Conservation (phyloP, 768 basidiomycete species). For the Agaricus subrufescens region DNA sequence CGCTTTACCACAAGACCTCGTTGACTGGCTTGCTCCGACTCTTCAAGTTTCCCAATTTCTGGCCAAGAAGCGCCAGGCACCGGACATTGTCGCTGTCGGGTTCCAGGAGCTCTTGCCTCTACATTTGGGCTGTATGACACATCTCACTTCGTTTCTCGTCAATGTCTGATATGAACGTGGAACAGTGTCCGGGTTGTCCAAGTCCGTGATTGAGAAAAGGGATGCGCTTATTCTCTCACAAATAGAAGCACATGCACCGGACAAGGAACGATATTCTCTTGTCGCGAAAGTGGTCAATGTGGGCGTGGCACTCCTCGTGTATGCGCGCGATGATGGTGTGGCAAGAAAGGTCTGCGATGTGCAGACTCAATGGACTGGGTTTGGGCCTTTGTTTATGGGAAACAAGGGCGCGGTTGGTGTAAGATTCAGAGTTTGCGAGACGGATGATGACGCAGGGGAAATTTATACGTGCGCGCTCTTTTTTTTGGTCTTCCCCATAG, state of each 20-base stretch:
- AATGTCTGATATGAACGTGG: background rate
- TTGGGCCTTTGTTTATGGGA: constrained; percentile 73
- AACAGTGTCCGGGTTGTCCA: constrained; percentile 75
- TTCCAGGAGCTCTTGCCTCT: constrained; percentile 93
- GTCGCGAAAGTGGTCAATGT: constrained; percentile 80
- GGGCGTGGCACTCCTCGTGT: constrained; percentile 85
- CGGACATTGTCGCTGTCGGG: constrained; percentile 86
- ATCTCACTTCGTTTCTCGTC: background rate
- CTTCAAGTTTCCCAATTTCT: constrained; percentile 73
- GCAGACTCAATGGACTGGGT: constrained; percentile 72
- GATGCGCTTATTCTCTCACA: constrained; percentile 70
- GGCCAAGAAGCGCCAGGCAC: constrained; percentile 55
- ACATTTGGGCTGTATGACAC: constrained; percentile 72
- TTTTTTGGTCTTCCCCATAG: background rate
- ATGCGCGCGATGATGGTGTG: constrained; percentile 68
- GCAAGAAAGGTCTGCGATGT: constrained; percentile 59
- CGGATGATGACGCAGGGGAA: constrained; percentile 59
- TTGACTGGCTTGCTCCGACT: constrained; percentile 88
- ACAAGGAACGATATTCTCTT: constrained; percentile 71
- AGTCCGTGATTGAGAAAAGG: constrained; percentile 61
- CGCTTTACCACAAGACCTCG: constrained; percentile 78
- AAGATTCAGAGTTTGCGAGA: constrained; percentile 65
- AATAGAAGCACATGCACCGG: constrained; percentile 66
- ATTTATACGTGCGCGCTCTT: constrained; percentile 68
- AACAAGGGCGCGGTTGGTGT: constrained; percentile 95